Base-by-base conservation (phyloP, 2,329 filamentous ascomycete genomes). In the Colletotrichum euphorbiae region DNA sequence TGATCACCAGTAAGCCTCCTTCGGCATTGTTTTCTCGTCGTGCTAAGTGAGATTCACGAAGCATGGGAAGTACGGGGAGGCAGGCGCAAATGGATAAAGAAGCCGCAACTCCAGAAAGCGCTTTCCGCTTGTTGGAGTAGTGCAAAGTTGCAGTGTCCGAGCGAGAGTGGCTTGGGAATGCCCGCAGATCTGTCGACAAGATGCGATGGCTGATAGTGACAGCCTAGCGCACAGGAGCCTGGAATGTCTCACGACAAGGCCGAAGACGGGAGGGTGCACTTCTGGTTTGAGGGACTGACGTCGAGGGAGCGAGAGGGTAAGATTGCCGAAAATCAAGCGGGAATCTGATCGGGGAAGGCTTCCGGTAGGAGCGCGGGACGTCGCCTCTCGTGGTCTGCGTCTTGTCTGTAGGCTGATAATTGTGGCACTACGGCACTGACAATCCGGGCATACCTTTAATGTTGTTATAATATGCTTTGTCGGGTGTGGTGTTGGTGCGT, bases 141-240 rank as follows among this genome's bases (percentile, higher is more conserved):
- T 50, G 54, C 36, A 65, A 31, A 64, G 60, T 59, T 45, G 60
- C 33, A 59, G 40, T 12, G 52, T 59, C 65, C 38, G 46, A 65
- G 60, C 40, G 60, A 65, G 28, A 45, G 64, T 63, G 59, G 64
- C 59, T 67, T 45, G 64, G 59, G 28, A 54, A 54, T 67, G 52
- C 43, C 43, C 59, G 64, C 59, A 58, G 51, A 45, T 67, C 52
- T 57, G 38, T 57, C 36, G 60, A 63, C 52, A 38, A 28, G 28
- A 52, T 19, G 59, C 43, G 64, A 67, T 52, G 52, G 52, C 45
- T 51, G 64, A 31, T 61, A 57, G 46, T 40, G 45, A 64, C 36
- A n/a, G 64, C 46, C 36, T 21, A 33, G 64, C 52, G 48, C 59
- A 57, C 38, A 11, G 31, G 60, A 50, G 52, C 51, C 36, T 51